Evolutionary conservation across 2,329 filamentous ascomycete species (phyloP).

Genomic region (Fusarium vanettenii): DNA sequence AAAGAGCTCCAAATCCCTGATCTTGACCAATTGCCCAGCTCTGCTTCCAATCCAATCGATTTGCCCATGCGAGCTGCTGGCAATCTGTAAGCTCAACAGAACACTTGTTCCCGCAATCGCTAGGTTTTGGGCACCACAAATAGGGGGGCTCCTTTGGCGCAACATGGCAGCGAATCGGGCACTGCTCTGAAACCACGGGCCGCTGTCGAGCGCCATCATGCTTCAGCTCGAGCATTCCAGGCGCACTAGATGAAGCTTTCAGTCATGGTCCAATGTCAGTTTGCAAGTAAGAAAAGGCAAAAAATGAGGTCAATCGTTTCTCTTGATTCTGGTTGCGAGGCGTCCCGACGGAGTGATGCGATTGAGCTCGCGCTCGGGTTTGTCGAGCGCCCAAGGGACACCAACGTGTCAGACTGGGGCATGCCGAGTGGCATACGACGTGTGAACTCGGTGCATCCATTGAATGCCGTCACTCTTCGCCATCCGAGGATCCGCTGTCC

Average conservation of each 20-base stretch:
- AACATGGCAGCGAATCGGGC: constrained; percentile 38
- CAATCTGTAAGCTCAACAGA: constrained; percentile 15
- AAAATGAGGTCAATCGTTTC: constrained; percentile 37
- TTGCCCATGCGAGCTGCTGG: constrained; percentile 18
- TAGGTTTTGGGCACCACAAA: constrained; percentile 22
- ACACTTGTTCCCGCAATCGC: constrained; percentile 3
- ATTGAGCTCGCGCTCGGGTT: constrained; percentile 21
- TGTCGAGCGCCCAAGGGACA: constrained; percentile 17
- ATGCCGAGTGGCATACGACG: constrained; percentile 30
- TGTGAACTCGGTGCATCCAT: not conserved
- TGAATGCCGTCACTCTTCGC: not conserved
- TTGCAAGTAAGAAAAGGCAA: constrained; percentile 18
- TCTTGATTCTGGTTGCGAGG: constrained; percentile 36
- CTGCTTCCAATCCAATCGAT: constrained; percentile 31
- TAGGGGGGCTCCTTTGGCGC: constrained; percentile 18
- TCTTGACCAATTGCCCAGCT: constrained; percentile 15
- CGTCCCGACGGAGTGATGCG: constrained; percentile 23
- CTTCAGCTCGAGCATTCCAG: constrained; percentile 1
- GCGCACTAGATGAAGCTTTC: constrained; percentile 22
- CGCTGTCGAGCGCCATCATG: constrained; percentile 15
- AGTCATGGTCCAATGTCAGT: constrained; percentile 35
- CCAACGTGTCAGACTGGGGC: constrained; percentile 32
- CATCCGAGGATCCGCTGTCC: not conserved
- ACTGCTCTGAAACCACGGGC: constrained; percentile 39
- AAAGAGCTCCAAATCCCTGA: not conserved